Evolutionary conservation across 2,329 filamentous ascomycete species (phyloP), one percentile per base, ranked within the genome.

Genomic region (Aspergillus oerlinghausenensis): DNA sequence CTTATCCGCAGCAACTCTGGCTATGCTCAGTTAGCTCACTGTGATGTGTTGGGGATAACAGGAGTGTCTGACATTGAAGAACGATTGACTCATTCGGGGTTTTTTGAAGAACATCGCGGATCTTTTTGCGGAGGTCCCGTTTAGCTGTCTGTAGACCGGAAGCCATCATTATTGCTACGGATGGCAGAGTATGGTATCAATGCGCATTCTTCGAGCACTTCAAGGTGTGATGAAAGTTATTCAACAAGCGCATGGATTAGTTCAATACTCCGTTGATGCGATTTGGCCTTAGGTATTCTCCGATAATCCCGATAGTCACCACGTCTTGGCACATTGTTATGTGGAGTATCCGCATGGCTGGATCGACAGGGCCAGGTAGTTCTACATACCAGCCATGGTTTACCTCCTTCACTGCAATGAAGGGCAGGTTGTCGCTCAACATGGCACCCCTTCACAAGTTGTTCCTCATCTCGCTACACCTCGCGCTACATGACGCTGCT

Each of bases 71-170:
- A 92, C 92, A 94, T 79, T 96, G 92, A 47, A 75, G 71, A 54
- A 75, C 71, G 54, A 91, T 79, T 14, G 84, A 81, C 25, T 89
- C 83, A n/a, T 81, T 75, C 1, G 85, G 74, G 50, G 96, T 70
- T 7, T 70, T 73, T 21, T 83, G 80, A 21, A 96, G 80, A 32
- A 80, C 80, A 61, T 82, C 77, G 69, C 88, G 92, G 77, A 96
- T 88, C 53, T 82, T 75, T 60, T 79, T 80, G 56, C 92, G 83
- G 59, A 96, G 79, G 65, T 90, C 87, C 70, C 88, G 87, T 77
- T 96, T 96, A 48, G 88, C 86, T 56, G 82, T 79, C 61, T 81
- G 81, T 55, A 92, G 74, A 52, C 83, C 76, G 21, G 43, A 25
- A 49, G 82, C 75, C 80, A 85, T 86, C 59, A 71, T 71, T 23